Conservation (phyloP, 2,329 filamentous ascomycete genomes). For the Fusarium anguioides region DNA sequence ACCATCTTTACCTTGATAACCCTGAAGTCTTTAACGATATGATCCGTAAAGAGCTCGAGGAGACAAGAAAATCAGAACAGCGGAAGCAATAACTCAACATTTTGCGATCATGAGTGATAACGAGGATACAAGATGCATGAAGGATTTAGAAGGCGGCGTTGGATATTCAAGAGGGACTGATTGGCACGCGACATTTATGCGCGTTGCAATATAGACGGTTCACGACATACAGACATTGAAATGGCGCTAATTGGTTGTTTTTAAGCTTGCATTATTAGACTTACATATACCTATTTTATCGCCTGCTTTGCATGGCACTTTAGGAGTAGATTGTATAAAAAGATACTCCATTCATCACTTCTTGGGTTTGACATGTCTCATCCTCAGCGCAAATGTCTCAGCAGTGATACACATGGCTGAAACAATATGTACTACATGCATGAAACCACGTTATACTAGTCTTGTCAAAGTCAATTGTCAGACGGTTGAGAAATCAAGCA, state of each 20-base stretch:
- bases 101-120: neutral
- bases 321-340: constrained; percentile 28
- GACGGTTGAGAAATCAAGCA: neutral
- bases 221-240: constrained; percentile 25
- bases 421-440: neutral
- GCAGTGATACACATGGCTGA: neutral
- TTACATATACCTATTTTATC: constrained; percentile 37
- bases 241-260: constrained; percentile 24
- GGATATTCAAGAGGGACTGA: constrained; percentile 6
- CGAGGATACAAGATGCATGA: constrained; percentile 2
- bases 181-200: constrained; percentile 11
- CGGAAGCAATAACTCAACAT: constrained; percentile 38
- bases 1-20: constrained; percentile 71
- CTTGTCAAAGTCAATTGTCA: neutral
- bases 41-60: constrained; percentile 64
- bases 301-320: constrained; percentile 8
- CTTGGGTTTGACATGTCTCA: neutral
- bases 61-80: constrained; percentile 53
- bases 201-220: constrained; percentile 21
- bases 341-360: constrained; percentile 1
- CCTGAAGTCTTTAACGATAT: constrained; percentile 67
- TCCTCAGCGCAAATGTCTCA: too few relatives aligned
- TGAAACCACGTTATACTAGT: neutral
- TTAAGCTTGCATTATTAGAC: constrained; percentile 19
- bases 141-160: constrained; percentile 35